Evolutionary conservation across 768 basidiomycete genomes (phyloP), one percentile per base, ranked within the genome.

Genomic region (Suillus brevipes): DNA sequence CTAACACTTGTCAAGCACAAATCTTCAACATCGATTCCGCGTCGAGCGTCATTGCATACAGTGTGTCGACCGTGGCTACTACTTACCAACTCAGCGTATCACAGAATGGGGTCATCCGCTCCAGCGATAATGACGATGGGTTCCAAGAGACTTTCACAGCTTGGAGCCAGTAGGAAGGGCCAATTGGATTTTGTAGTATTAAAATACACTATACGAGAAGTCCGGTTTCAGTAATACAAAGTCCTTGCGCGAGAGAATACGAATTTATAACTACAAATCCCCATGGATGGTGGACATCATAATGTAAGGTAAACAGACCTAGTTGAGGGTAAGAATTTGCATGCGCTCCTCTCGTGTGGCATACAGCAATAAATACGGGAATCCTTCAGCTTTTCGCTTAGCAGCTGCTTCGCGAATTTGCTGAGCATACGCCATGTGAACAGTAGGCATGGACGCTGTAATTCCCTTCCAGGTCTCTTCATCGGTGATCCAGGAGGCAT

Each of bases 401-500:
- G 78, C 75, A 4, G 86, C 83, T 2, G 89, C 83, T 42, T 94
- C 91, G 25, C 90, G 83, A 23, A 94, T 77, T 63, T 89, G 88
- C 28, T 82, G 73, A 1, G 88, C 90, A 71, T 92, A 92, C 3
- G 83, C 81, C 8, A 83, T 78, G 60, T 85, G 83, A 53, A 85
- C 81, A 34, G 82, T 76, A 0, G 88, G 86, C 74, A 92, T 89
- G 10, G 75, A 73, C 0, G 81, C 78, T 8, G 81, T 72, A 45
- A 92, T 80, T 2, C 79, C 65, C 74, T 87, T 89, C 90, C 92
- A 92, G 0, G 81, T 79, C 45, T 93, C 90, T 52, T 94, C 92
- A 65, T 92, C 90, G 6, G 82, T 82, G 31, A 92, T 75, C 92
- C 92, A 94, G 18, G 78, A 73, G 4, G 85, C 71, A 42, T 74